A percentile compares a stretch with the other conserved stretches of the same genome.
These are phyloP conservation scores for Saitozyma podzolica DNA, from an alignment of 768 basidiomycete species.

Conservation along the genomic window DNA sequence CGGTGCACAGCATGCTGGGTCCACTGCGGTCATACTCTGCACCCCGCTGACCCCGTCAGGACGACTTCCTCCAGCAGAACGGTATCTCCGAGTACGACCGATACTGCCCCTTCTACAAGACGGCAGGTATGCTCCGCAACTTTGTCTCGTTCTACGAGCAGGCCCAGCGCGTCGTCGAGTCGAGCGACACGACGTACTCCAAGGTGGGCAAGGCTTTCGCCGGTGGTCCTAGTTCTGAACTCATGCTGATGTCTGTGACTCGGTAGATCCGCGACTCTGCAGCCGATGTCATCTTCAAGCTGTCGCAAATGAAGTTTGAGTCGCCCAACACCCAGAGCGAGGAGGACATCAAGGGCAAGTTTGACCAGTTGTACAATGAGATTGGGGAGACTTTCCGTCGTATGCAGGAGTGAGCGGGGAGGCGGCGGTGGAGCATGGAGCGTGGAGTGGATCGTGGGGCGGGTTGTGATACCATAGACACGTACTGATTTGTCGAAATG, in stretches of 20 bases:
- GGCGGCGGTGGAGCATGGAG: too few relatives aligned
- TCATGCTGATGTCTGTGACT: background rate
- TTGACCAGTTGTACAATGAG: constrained; percentile 77
- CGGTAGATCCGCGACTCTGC: constrained; percentile 76
- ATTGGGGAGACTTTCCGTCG: constrained; percentile 80
- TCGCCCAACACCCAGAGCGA: constrained; percentile 85
- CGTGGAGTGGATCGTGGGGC: too few relatives aligned
- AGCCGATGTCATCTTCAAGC: constrained; percentile 86
- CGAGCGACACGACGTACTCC: constrained; percentile 62
- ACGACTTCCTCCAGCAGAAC: constrained; percentile 72
- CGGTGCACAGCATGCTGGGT: constrained; percentile 64
- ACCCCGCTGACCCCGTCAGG: constrained; percentile 12
- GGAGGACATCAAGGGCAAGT: constrained; percentile 74
- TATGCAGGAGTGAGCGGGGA: constrained; percentile 41
- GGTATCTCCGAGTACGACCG: constrained; percentile 98
- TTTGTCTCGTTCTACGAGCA: constrained; percentile 91
- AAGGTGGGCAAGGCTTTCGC: constrained; percentile 34
- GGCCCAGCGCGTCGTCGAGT: constrained; percentile 80
- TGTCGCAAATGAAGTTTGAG: constrained; percentile 99
- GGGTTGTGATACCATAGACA: too few relatives aligned
- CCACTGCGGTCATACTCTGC: background rate
- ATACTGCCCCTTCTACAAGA: constrained; percentile 99
- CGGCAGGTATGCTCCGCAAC: constrained; percentile 89
- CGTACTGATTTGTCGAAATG: too few relatives aligned
- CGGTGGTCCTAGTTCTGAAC: background rate